Evolutionary conservation across 2,329 filamentous ascomycete genomes (phyloP), one percentile per base, ranked within the genome.

Genomic region (Clonostachys sp.): DNA sequence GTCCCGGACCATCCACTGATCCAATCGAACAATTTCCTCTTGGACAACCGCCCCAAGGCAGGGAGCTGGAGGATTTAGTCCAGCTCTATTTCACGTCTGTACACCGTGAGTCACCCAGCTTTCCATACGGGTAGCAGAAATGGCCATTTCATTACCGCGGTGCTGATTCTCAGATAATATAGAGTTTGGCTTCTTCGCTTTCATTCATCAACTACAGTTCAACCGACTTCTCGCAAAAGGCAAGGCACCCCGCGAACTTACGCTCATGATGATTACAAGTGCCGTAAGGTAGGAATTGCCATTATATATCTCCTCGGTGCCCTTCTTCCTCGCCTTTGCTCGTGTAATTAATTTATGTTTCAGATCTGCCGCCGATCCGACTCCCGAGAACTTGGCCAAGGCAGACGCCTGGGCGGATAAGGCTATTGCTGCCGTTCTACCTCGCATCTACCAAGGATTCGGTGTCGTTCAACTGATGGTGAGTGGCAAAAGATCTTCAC

Each of bases 131-230:
- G 5, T 24, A n/a, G 9, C 6, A 10, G 10, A n/a, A 10, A 44
- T 30, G 10, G 9, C 24, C 24, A 24, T 18, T 18, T 10, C n/a
- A 10, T 44, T 44, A n/a, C 18, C 9, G 14, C 13, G 6, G 13
- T 44, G 18, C 12, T 24, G 16, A 13, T 18, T 13, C 9, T 44
- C 3, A 10, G 16, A 30, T 30, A 30, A 30, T 30, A 10, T 24
- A 44, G 42, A 44, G 42, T 44, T 44, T 34, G 42, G 42, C n/a
- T 30, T 44, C 18, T 44, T 44, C 9, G 42, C 42, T n/a, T 44
- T 44, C 12, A 14, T 44, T 13, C 42, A 44, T 30, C 42, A 44
- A 24, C 18, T 44, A 10, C 42, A 44, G 18, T 44, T 44, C 18
- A 44, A 44, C 12, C 42, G 42, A 12, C 42, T 44, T 24, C 42